Conservation (phyloP, 495 filamentous ascomycete species). For the Amorphotheca resinae region DNA sequence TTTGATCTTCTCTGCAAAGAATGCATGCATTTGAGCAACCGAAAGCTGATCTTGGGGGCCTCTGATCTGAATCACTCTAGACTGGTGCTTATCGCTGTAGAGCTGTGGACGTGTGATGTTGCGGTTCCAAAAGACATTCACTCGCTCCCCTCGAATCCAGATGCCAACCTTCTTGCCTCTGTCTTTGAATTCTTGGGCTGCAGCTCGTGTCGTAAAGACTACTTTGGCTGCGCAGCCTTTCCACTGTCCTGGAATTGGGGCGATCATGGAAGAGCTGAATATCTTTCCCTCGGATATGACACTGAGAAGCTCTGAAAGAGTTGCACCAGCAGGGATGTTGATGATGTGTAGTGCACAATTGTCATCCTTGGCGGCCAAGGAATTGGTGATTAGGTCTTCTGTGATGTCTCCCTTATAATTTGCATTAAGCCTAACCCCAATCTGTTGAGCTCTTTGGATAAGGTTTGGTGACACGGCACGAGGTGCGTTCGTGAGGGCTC, state of each 20-base stretch:
- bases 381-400: neutral
- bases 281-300: constrained; percentile 1
- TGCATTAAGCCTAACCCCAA: neutral
- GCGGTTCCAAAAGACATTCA: neutral
- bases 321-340: neutral
- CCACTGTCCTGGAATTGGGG: neutral
- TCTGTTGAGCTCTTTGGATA: neutral
- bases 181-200: neutral
- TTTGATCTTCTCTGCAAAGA: neutral
- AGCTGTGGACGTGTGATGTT: neutral
- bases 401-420: constrained; percentile 2
- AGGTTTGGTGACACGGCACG: neutral
- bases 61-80: neutral
- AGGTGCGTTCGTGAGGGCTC: neutral
- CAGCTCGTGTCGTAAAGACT: neutral
- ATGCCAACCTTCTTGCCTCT: neutral
- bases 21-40: neutral
- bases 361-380: neutral
- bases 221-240: neutral
- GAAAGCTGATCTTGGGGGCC: neutral
- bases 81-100: neutral
- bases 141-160: neutral
- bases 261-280: neutral
- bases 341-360: constrained; percentile 7
- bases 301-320: neutral